These are phyloP conservation scores for Geranium rotundifolium DNA, from an alignment of 345 rosid species.

Conservation along the genomic window DNA sequence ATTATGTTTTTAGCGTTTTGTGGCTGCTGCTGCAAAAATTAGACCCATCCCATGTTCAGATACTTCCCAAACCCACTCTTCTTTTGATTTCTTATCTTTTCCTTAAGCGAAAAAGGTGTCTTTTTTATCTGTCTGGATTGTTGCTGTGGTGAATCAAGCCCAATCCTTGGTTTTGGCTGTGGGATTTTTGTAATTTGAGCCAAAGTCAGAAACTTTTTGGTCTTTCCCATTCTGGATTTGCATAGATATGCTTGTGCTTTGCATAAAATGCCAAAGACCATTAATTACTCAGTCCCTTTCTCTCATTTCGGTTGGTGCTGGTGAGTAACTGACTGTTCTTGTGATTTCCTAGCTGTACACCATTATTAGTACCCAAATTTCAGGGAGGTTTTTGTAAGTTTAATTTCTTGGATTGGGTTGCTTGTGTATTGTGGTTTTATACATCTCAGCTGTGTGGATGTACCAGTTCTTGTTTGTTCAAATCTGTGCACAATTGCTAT, in stretches of 20 bases:
- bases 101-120: constrained; percentile 7
- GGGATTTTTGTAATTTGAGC: background rate
- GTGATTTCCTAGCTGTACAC: constrained; percentile 20
- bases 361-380: constrained; percentile 12
- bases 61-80: background rate
- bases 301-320: constrained; percentile 19
- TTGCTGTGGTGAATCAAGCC: background rate
- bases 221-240: constrained; percentile 11
- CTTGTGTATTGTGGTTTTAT: background rate
- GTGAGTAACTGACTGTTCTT: constrained; percentile 1
- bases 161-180: background rate
- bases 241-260: constrained; percentile 3
- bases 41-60: background rate
- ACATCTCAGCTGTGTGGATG: background rate
- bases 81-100: constrained; percentile 4
- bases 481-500: background rate
- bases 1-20: too few species aligned
- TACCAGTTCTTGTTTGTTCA: background rate
- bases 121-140: constrained; percentile 13
- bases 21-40: background rate
- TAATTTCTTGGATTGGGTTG: background rate
- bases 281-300: constrained; percentile 8
- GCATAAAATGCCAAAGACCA: constrained; percentile 8
- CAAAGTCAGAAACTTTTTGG: background rate
- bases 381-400: background rate